Percentiles rank a stretch among this genome's conserved stretches.
Evolutionary conservation across 2,329 filamentous ascomycete genomes (phyloP).

Genomic region (Cladophialophora exuberans): DNA sequence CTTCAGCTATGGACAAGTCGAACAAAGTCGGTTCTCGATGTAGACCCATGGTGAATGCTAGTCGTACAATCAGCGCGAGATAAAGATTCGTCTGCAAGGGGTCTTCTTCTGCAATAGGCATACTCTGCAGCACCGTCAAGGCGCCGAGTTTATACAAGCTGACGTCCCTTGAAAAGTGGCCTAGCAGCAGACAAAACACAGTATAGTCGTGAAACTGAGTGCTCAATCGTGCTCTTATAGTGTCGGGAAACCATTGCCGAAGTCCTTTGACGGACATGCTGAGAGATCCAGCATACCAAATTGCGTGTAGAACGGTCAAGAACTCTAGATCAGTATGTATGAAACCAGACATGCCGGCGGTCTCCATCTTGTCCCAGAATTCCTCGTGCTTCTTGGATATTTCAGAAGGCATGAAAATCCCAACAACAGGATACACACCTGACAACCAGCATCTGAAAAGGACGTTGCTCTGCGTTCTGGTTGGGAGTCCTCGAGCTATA

Average conservation of each 20-base stretch:
- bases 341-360: slow-evolving; percentile 39
- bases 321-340: slow-evolving; percentile 46
- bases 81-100: slow-evolving; percentile 53
- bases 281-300: slow-evolving; percentile 54
- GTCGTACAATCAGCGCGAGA: slow-evolving; percentile 48
- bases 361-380: slow-evolving; percentile 47
- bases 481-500: slow-evolving; percentile 47
- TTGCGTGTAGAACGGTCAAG: slow-evolving; percentile 49
- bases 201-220: slow-evolving; percentile 47
- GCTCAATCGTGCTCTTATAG: slow-evolving; percentile 40
- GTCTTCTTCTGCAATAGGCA: slow-evolving; percentile 53
- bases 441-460: slow-evolving; percentile 53
- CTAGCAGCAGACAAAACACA: slow-evolving; percentile 46
- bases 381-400: slow-evolving; percentile 45
- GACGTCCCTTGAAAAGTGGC: slow-evolving; percentile 50
- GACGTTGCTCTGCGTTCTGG: slow-evolving; percentile 50
- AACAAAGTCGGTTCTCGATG: slow-evolving; percentile 53
- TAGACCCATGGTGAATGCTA: slow-evolving; percentile 40
- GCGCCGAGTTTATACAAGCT: slow-evolving; percentile 51
- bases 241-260: slow-evolving; percentile 28
- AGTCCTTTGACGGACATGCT: slow-evolving; percentile 44
- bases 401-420: slow-evolving; percentile 49
- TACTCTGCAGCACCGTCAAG: slow-evolving; percentile 52
- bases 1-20: slow-evolving; percentile 50
- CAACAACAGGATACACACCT: slow-evolving; percentile 50